These are phyloP conservation scores for Geotrichum bryndzae DNA, from an alignment of 1,139 yeast genomes.

Conservation along the genomic window DNA sequence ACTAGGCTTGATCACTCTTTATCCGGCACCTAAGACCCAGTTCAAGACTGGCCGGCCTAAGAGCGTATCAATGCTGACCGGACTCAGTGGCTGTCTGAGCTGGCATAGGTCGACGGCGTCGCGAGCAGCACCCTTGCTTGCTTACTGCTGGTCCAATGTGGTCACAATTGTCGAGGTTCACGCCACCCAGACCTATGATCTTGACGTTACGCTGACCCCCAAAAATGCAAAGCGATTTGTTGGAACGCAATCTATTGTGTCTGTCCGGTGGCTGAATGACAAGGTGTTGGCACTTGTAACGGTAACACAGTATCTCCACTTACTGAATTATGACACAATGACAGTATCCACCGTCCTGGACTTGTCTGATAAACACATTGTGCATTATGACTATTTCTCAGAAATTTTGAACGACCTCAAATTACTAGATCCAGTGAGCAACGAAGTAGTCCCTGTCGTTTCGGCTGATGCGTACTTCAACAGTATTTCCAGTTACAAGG, in stretches of 20 bases:
- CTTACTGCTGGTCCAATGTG: slow-evolving; percentile 60
- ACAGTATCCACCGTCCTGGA: slow-evolving; percentile 41
- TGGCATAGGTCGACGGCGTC: slow-evolving; percentile 50
- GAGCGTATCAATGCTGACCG: slow-evolving; percentile 33
- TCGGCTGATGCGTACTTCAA: slow-evolving; percentile 35
- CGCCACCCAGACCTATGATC: not conserved
- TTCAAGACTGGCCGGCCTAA: slow-evolving; percentile 47
- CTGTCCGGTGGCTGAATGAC: slow-evolving; percentile 57
- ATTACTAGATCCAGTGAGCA: slow-evolving; percentile 19
- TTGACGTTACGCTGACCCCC: slow-evolving; percentile 34
- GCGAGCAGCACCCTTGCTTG: slow-evolving; percentile 45
- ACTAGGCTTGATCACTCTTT: slow-evolving; percentile 50
- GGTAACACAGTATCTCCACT: slow-evolving; percentile 42
- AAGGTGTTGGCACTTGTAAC: slow-evolving; percentile 37
- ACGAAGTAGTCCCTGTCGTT: slow-evolving; percentile 23
- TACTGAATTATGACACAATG: slow-evolving; percentile 40
- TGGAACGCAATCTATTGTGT: slow-evolving; percentile 44
- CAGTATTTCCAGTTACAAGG: slow-evolving; percentile 40
- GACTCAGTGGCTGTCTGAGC: slow-evolving; percentile 45
- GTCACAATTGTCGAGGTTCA: slow-evolving; percentile 50
- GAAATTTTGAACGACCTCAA: slow-evolving; percentile 25
- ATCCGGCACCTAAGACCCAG: slow-evolving; percentile 50
- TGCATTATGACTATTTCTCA: slow-evolving; percentile 39
- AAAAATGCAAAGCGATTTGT: slow-evolving; percentile 44
- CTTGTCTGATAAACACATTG: slow-evolving; percentile 42